These are phyloP conservation scores for Phyllosticta paracitricarpa DNA, from an alignment of 2,329 filamentous ascomycete genomes.

Conservation along the genomic window DNA sequence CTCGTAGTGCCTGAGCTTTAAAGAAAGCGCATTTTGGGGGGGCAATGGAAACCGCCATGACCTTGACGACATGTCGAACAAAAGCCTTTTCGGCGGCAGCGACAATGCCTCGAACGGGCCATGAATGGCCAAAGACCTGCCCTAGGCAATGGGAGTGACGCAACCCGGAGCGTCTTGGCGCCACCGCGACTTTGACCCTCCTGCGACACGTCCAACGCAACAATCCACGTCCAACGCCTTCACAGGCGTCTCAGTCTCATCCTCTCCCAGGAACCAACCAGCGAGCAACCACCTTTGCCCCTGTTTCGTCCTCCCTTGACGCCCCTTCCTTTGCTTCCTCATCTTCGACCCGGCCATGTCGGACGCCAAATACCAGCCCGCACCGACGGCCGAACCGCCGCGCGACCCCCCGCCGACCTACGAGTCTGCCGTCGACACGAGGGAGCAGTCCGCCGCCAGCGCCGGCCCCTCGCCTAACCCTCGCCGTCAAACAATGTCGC, in stretches of 20 bases:
- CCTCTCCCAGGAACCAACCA: background rate
- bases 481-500: conserved; percentile 31
- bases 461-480: conserved; percentile 14
- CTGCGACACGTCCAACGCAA: background rate
- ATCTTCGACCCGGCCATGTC: background rate
- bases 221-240: background rate
- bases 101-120: background rate
- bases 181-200: background rate
- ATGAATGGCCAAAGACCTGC: background rate
- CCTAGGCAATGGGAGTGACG: background rate
- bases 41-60: background rate
- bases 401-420: conserved; percentile 36
- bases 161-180: background rate
- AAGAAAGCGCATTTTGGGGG: background rate
- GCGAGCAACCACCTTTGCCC: background rate
- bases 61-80: background rate
- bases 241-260: background rate
- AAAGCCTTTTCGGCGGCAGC: background rate
- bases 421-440: conserved; percentile 22
- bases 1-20: background rate
- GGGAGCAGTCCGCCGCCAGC: conserved; percentile 11
- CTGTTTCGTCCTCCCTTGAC: background rate
- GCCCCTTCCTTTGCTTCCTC: background rate
- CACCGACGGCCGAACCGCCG: conserved; percentile 16
- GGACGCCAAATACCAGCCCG: conserved; percentile 6